phyloP scores from a whole-genome alignment of 768 basidiomycete species.

The Auriscalpium microsporum region DNA sequence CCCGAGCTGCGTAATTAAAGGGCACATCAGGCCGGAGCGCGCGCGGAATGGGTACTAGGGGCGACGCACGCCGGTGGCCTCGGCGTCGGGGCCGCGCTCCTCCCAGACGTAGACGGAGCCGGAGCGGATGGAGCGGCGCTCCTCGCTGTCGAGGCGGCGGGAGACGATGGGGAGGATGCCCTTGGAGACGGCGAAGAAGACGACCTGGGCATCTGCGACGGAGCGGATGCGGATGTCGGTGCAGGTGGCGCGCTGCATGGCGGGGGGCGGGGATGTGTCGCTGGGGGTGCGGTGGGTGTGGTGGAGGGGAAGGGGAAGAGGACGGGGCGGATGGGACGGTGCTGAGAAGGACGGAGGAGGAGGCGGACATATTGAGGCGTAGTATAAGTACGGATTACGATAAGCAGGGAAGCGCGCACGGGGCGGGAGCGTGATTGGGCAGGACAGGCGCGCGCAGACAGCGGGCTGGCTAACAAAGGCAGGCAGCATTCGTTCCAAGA shows the following conservation, averaged over 20 bases:
- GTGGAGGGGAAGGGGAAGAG: not conserved
- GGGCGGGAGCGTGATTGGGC: conserved; percentile 1
- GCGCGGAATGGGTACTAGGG: not conserved
- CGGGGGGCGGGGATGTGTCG: not conserved
- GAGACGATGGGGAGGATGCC: conserved; percentile 56
- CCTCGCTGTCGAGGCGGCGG: conserved; percentile 67
- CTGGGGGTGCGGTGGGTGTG: not conserved
- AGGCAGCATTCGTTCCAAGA: not conserved
- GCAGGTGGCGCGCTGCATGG: conserved; percentile 66
- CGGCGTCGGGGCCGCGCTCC: conserved; percentile 61
- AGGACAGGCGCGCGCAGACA: not conserved
- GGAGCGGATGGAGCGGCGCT: conserved; percentile 58
- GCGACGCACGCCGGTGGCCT: conserved; percentile 52
- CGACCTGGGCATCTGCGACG: conserved; percentile 58
- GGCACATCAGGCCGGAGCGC: not conserved
- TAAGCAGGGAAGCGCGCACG: conserved; percentile 10
- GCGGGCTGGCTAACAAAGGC: too few relatives aligned
- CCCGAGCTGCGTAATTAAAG: conserved; percentile 38
- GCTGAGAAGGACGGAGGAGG: not conserved
- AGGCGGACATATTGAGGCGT: not conserved
- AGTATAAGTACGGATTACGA: conserved; percentile 15
- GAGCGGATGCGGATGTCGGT: conserved; percentile 53
- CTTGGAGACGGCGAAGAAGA: conserved; percentile 65
- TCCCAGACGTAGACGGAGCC: conserved; percentile 82
- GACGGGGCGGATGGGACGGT: not conserved